Evolutionary conservation across 1,284 basidiomycete species (phyloP).

Genomic region (Leccinum variabile): DNA sequence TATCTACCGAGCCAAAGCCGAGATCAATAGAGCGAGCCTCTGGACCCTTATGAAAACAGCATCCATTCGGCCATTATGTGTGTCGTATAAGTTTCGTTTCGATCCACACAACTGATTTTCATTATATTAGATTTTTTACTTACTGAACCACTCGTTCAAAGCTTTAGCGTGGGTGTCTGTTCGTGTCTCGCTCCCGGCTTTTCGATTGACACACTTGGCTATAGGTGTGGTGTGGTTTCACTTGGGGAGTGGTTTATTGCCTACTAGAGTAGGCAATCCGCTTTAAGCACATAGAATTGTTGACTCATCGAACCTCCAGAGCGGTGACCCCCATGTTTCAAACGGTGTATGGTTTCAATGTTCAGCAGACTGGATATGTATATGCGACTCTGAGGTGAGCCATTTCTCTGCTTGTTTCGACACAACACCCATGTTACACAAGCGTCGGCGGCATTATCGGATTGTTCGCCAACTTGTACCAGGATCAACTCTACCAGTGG

Average conservation of each 20-base stretch:
- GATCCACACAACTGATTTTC: constrained; percentile 1
- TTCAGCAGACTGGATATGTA: constrained; percentile 60
- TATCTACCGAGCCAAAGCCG: constrained; percentile 62
- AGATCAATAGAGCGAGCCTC: constrained; percentile 60
- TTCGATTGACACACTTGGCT: constrained; percentile 2
- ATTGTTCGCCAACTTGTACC: constrained; percentile 56
- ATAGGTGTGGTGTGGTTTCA: constrained; percentile 74
- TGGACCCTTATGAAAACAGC: constrained; percentile 60
- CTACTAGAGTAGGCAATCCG: constrained; percentile 54
- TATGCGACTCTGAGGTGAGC: constrained; percentile 63
- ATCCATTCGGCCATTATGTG: constrained; percentile 68
- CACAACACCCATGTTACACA: constrained; percentile 1
- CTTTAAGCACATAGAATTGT: no score
- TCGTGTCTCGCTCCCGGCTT: background rate
- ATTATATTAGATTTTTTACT: constrained; percentile 51
- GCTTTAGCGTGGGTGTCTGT: constrained; percentile 58
- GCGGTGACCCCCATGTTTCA: constrained; percentile 63
- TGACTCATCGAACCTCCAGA: constrained; percentile 33
- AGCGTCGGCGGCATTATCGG: constrained; percentile 67
- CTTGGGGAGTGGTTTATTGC: constrained; percentile 77
- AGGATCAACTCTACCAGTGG: constrained; percentile 67
- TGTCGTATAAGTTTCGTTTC: constrained; percentile 29
- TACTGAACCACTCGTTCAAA: constrained; percentile 75
- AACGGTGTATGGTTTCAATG: constrained; percentile 64
- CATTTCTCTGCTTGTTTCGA: background rate